Conservation (phyloP, 768 basidiomycete genomes). For the Auricularia sp. region DNA sequence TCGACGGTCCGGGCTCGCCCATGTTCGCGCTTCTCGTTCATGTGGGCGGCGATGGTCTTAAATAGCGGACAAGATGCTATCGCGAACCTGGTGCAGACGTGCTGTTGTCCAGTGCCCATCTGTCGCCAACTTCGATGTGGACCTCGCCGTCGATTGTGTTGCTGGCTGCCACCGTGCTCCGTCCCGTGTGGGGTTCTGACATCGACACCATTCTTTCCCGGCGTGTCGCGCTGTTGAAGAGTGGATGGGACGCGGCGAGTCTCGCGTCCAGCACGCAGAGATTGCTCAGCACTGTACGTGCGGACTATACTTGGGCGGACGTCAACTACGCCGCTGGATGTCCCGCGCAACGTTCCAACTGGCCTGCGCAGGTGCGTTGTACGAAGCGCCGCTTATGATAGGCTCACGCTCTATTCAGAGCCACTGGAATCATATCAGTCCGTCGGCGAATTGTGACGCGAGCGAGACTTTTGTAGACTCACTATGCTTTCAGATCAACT, state of each 20-base stretch:
- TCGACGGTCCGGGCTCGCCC: too few species aligned
- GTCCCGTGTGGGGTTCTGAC: neutral
- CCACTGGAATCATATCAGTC: constrained; percentile 10
- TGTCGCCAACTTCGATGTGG: neutral
- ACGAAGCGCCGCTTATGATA: neutral
- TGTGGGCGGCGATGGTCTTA: too few species aligned
- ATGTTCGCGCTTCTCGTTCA: too few species aligned
- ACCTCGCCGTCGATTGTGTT: neutral
- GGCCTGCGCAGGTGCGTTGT: constrained; percentile 41
- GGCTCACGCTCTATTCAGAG: neutral
- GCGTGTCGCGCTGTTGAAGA: neutral
- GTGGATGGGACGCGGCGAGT: neutral
- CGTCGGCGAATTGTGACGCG: neutral
- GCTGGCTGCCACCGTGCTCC: neutral
- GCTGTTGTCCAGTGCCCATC: neutral
- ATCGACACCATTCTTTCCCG: neutral
- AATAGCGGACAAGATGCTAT: too few species aligned
- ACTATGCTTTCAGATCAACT: constrained; percentile 31
- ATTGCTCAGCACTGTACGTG: constrained; percentile 6
- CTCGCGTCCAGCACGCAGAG: neutral
- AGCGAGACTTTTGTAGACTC: neutral
- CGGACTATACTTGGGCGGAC: constrained; percentile 20
- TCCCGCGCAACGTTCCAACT: constrained; percentile 51
- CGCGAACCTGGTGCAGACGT: too few species aligned
- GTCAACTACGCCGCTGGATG: constrained; percentile 60